These are phyloP conservation scores for Ganoderma leucocontextum DNA, from an alignment of 1,284 basidiomycete species.

Conservation along the genomic window DNA sequence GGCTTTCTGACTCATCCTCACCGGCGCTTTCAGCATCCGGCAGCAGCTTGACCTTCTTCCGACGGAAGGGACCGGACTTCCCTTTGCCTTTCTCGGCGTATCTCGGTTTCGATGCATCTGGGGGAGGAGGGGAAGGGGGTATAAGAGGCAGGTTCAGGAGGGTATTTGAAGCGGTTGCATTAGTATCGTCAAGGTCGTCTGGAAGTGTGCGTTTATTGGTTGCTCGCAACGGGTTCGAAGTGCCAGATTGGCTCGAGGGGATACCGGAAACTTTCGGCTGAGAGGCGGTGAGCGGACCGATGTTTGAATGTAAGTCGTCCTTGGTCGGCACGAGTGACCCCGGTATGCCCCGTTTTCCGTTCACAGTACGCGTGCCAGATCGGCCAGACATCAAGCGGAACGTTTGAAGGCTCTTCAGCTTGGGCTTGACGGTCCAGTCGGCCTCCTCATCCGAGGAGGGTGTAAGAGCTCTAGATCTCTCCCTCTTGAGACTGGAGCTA, in stretches of 20 bases:
- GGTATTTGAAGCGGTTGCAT: slow-evolving; percentile 19
- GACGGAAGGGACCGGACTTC: slow-evolving; percentile 40
- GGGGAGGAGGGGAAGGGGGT: slow-evolving; percentile 72
- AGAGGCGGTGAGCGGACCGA: slow-evolving; percentile 29
- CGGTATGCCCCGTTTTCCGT: slow-evolving; percentile 34
- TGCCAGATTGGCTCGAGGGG: slow-evolving; percentile 9
- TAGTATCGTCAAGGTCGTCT: slow-evolving; percentile 28
- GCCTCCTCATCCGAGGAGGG: slow-evolving; percentile 40
- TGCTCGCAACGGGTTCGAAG: slow-evolving; percentile 15
- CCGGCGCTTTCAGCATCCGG: slow-evolving; percentile 33
- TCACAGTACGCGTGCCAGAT: slow-evolving; percentile 19
- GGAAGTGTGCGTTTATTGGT: slow-evolving; percentile 38
- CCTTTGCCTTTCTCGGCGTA: slow-evolving; percentile 49
- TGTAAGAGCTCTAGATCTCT: slow-evolving; percentile 40
- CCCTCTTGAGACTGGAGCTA: slow-evolving; percentile 27
- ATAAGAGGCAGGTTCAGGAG: slow-evolving; percentile 38
- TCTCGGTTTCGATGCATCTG: slow-evolving; percentile 41
- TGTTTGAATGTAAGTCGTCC: slow-evolving; percentile 40
- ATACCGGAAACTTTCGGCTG: slow-evolving; percentile 13
- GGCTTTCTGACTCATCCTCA: slow-evolving; percentile 46
- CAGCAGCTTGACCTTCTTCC: slow-evolving; percentile 52
- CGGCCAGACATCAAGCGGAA: slow-evolving; percentile 26
- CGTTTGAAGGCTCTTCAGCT: slow-evolving; percentile 30
- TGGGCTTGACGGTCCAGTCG: slow-evolving; percentile 36
- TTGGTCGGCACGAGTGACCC: slow-evolving; percentile 41